phyloP scores from a whole-genome alignment of 805 yeast genomes.

The Cyberlindnera mrakii region DNA sequence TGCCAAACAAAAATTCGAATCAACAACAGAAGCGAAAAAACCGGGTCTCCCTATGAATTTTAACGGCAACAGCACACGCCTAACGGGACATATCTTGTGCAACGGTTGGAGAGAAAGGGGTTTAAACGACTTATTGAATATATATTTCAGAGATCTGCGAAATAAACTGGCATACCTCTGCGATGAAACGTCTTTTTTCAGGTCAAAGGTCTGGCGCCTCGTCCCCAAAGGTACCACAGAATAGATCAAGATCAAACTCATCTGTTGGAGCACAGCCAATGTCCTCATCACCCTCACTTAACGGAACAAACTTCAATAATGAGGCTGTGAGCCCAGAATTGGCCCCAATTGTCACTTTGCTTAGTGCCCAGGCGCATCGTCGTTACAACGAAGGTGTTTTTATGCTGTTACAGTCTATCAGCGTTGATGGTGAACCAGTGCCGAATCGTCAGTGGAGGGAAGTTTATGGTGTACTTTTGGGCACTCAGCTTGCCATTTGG shows the following conservation, averaged over 20 bases:
- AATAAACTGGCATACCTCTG: neutral
- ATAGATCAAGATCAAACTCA: slow-evolving; percentile 17
- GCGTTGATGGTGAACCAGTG: slow-evolving; percentile 77
- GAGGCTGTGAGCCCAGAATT: slow-evolving; percentile 31
- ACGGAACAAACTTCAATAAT: slow-evolving; percentile 5
- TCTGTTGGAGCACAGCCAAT: slow-evolving; percentile 3
- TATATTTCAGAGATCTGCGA: neutral
- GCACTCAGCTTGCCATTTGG: slow-evolving; percentile 92
- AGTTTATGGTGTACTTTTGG: slow-evolving; percentile 86
- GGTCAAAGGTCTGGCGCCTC: slow-evolving; percentile 15
- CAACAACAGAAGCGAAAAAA: too few species aligned
- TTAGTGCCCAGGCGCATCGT: slow-evolving; percentile 70
- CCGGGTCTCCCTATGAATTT: too few species aligned
- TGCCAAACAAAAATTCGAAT: too few species aligned
- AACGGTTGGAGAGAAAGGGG: too few species aligned
- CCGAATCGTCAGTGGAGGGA: slow-evolving; percentile 84
- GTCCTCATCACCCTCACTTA: neutral
- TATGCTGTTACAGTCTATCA: slow-evolving; percentile 65
- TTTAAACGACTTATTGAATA: too few species aligned
- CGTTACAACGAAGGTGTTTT: slow-evolving; percentile 73
- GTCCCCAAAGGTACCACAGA: slow-evolving; percentile 10
- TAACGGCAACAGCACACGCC: too few species aligned
- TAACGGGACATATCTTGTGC: too few species aligned
- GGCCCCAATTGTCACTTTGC: slow-evolving; percentile 64
- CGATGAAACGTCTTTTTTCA: slow-evolving; percentile 21